Percentiles rank a stretch among this genome's conserved stretches.
Evolutionary conservation across 768 basidiomycete genomes (phyloP).

Genomic region (Boletus vinaceobasis): DNA sequence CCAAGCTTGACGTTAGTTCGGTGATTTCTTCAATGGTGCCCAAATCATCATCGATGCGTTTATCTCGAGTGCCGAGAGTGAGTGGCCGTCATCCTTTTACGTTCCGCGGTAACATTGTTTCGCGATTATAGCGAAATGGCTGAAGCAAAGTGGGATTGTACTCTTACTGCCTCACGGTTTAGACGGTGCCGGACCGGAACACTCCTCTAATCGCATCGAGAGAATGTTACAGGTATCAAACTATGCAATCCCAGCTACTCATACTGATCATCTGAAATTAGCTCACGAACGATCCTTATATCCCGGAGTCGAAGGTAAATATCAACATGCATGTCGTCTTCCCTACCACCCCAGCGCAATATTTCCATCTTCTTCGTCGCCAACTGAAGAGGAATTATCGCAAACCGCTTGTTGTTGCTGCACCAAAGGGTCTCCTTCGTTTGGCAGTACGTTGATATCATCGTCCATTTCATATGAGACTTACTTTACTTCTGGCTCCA

Average conservation of each 20-base stretch:
- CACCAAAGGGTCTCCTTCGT: constrained; percentile 80
- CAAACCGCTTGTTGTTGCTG: constrained; percentile 81
- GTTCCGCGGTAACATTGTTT: background rate
- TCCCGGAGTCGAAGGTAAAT: constrained; percentile 33
- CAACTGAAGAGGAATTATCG: constrained; percentile 84
- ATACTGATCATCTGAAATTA: constrained; percentile 26
- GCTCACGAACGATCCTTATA: constrained; percentile 74
- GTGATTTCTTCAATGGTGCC: constrained; percentile 92
- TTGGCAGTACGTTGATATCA: constrained; percentile 53
- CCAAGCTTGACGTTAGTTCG: constrained; percentile 50
- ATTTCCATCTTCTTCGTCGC: constrained; percentile 88
- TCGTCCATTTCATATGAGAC: background rate
- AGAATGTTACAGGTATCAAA: constrained; percentile 77
- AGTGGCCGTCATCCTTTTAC: constrained; percentile 20
- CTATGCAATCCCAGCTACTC: background rate
- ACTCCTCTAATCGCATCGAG: constrained; percentile 85
- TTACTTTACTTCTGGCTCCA: constrained; percentile 25
- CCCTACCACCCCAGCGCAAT: constrained; percentile 87
- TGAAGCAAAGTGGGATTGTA: constrained; percentile 85
- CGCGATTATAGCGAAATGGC: constrained; percentile 75
- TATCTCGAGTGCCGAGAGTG: constrained; percentile 80
- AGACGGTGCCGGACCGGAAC: constrained; percentile 92
- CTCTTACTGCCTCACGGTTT: constrained; percentile 85
- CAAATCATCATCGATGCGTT: constrained; percentile 88
- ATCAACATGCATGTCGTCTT: constrained; percentile 84